These are phyloP conservation scores for Fusarium newnesense DNA, from an alignment of 2,329 filamentous ascomycete genomes.

Conservation along the genomic window DNA sequence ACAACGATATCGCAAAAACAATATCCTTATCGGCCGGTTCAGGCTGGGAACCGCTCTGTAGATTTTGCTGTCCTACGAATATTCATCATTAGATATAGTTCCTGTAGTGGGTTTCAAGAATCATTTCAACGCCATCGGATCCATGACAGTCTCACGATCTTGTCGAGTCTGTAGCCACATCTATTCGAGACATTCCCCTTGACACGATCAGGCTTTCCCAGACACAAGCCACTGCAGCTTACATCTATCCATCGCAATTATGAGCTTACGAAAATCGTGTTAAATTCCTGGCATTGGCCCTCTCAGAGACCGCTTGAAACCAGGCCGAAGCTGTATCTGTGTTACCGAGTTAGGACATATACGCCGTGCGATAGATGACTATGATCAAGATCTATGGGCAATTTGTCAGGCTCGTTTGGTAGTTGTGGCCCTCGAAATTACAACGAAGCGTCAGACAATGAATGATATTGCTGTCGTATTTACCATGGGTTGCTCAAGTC, in stretches of 20 bases:
- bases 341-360: background rate
- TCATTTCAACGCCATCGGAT: background rate
- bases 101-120: background rate
- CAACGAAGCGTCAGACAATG: background rate
- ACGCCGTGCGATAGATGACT: background rate
- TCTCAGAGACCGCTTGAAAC: background rate
- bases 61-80: background rate
- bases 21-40: background rate
- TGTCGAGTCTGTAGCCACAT: background rate
- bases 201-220: background rate
- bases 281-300: background rate
- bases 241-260: background rate
- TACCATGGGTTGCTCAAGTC: background rate
- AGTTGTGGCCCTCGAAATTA: background rate
- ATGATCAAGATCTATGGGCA: background rate
- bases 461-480: background rate
- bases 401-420: background rate
- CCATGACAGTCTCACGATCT: background rate
- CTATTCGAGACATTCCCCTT: background rate
- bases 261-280: too few species aligned
- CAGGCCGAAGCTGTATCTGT: background rate
- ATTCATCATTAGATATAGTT: background rate
- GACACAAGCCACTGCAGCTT: background rate
- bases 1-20: background rate
- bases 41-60: background rate